Evolutionary conservation across 2,329 filamentous ascomycete genomes (phyloP).

Genomic region (Beauveria caledonica): DNA sequence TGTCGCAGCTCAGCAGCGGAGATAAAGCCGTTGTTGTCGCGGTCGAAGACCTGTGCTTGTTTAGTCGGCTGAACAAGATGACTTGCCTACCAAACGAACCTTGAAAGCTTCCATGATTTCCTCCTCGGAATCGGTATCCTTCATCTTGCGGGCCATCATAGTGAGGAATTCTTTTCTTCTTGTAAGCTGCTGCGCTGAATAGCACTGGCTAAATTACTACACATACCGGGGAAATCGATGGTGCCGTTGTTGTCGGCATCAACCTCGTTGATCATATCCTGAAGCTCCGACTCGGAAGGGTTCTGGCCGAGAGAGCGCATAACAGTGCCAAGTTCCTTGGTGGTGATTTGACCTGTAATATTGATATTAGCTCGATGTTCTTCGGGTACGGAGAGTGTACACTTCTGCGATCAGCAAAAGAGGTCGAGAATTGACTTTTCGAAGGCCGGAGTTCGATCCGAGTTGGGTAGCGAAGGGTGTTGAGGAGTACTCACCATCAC

Average conservation of each 20-base stretch:
- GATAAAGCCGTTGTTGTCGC: constrained; percentile 88
- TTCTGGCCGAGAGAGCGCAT: constrained; percentile 89
- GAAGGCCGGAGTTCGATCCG: not conserved
- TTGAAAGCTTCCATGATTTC: constrained; percentile 87
- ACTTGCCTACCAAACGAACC: constrained; percentile 33
- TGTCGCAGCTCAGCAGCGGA: constrained; percentile 81
- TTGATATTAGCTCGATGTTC: constrained; percentile 1
- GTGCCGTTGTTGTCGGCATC: constrained; percentile 90
- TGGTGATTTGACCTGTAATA: constrained; percentile 75
- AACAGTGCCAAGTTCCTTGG: constrained; percentile 82
- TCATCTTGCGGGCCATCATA: constrained; percentile 94
- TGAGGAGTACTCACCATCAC: constrained; percentile 66
- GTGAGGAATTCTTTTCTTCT: constrained; percentile 65
- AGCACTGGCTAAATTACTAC: not conserved
- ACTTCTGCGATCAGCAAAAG: not conserved
- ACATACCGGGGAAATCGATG: constrained; percentile 80
- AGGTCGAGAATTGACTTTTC: not conserved
- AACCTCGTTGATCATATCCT: constrained; percentile 93
- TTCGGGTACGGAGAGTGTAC: not conserved
- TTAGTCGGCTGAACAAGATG: not conserved
- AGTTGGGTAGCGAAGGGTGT: not conserved
- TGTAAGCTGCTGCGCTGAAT: not conserved
- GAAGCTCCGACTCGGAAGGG: constrained; percentile 80
- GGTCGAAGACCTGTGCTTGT: constrained; percentile 59
- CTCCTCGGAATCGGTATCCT: constrained; percentile 86